These are phyloP conservation scores for Coffea humblotiana DNA, from an alignment of 305 asterid genomes.

Conservation along the genomic window DNA sequence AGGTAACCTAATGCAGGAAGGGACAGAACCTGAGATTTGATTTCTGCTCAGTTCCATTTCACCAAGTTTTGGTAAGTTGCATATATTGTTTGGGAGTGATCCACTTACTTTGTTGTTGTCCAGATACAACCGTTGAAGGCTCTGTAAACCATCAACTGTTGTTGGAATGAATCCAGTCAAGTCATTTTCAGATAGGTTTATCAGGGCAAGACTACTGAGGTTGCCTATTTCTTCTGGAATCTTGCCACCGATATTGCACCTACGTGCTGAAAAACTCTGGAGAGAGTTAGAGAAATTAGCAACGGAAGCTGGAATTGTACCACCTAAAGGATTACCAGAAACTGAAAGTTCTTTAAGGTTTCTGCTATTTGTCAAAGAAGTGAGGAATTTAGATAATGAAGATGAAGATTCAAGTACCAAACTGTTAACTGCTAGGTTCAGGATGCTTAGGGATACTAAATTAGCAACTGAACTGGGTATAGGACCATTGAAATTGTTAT, in stretches of 20 bases:
- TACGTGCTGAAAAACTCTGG: too few species aligned
- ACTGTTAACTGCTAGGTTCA: slow-evolving; percentile 15
- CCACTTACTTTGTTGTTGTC: too few species aligned
- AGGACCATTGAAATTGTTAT: slow-evolving; percentile 33
- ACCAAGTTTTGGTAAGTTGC: slow-evolving; percentile 5
- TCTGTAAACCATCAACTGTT: too few species aligned
- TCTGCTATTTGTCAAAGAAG: slow-evolving; percentile 36
- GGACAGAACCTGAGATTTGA: slow-evolving; percentile 26
- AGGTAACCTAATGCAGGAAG: slow-evolving; percentile 37
- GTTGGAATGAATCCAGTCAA: too few species aligned
- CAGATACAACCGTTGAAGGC: too few species aligned
- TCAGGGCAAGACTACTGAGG: too few species aligned
- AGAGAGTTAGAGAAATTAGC: too few species aligned
- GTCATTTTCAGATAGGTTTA: too few species aligned
- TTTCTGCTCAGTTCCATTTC: slow-evolving; percentile 23
- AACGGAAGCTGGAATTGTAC: slow-evolving; percentile 18
- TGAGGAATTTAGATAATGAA: slow-evolving; percentile 26
- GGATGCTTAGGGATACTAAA: slow-evolving; percentile 20
- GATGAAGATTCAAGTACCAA: slow-evolving; percentile 21
- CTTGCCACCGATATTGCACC: too few species aligned
- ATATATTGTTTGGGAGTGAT: too few species aligned
- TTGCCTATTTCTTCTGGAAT: too few species aligned
- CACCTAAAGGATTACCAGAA: slow-evolving; percentile 9
- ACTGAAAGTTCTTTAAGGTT: slow-evolving; percentile 13
- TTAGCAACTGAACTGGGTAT: slow-evolving; percentile 38